Conservation (phyloP, 176 grass and related monocot species). For the Avena sativa region DNA sequence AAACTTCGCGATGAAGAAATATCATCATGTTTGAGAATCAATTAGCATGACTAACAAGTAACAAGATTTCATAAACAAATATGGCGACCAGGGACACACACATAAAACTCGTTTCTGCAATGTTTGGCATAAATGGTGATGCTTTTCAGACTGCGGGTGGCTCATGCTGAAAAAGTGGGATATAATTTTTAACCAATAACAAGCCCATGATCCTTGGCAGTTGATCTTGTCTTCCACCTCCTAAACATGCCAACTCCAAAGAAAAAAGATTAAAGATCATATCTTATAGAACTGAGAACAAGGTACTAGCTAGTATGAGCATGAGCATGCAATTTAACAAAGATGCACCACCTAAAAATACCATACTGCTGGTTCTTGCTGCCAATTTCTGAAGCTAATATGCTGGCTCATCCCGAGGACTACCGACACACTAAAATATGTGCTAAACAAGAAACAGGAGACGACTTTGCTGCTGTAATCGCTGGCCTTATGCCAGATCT, state of each 20-base stretch:
- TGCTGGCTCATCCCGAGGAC: not conserved
- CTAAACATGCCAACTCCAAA: constrained; percentile 14
- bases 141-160: not conserved
- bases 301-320: not conserved
- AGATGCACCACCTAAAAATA: not conserved
- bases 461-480: not conserved
- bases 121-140: not conserved
- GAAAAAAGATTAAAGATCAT: not conserved
- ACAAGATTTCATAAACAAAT: not conserved
- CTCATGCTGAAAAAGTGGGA: not conserved
- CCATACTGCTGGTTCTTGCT: not conserved
- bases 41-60: not conserved
- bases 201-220: constrained; percentile 48
- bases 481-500: not conserved
- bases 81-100: not conserved
- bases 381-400: not conserved
- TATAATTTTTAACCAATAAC: constrained; percentile 20
- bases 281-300: not conserved
- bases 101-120: not conserved
- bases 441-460: not conserved
- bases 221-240: constrained; percentile 35
- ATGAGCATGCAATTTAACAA: not conserved
- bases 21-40: not conserved
- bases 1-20: not conserved
- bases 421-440: not conserved